Evolutionary conservation across 2,329 filamentous ascomycete genomes (phyloP).

Genomic region (Trichophyton simii): DNA sequence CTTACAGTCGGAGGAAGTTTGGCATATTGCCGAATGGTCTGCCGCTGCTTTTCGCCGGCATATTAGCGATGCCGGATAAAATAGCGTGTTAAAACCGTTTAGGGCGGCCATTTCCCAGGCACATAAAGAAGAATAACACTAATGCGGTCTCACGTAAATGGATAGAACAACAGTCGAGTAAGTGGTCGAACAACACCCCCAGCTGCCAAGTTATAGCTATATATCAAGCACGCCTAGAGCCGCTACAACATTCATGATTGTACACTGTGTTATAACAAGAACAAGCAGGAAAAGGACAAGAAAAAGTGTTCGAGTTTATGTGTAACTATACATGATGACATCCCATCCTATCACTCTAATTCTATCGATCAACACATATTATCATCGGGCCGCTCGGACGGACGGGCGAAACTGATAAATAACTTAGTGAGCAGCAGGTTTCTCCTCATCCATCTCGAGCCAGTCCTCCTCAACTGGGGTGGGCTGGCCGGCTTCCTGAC

Average conservation of each 20-base stretch:
- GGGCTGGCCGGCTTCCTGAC: slow-evolving; percentile 42
- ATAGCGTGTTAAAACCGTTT: background rate
- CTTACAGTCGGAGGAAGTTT: too few species aligned
- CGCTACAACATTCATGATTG: background rate
- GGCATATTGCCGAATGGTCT: too few species aligned
- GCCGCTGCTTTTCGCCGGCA: too few species aligned
- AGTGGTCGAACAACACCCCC: background rate
- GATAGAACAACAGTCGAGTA: background rate
- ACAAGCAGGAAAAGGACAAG: background rate
- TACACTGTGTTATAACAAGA: background rate
- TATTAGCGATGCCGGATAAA: background rate
- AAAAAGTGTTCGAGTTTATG: background rate
- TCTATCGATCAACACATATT: background rate
- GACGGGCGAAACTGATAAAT: background rate
- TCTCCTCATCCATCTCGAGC: slow-evolving; percentile 63
- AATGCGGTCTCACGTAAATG: background rate
- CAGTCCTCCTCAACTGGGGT: slow-evolving; percentile 57
- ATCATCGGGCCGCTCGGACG: background rate
- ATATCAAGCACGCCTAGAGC: background rate
- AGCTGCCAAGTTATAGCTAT: background rate
- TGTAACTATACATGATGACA: slow-evolving; percentile 10
- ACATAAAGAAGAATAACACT: background rate
- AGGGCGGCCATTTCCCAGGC: background rate
- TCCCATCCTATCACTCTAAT: slow-evolving; percentile 5
- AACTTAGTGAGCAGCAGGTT: slow-evolving; percentile 33